Percentiles rank a stretch among this genome's conserved stretches.
phyloP scores from a whole-genome alignment of 2,329 filamentous ascomycete species.

The Raffaelea ambrosiae region DNA sequence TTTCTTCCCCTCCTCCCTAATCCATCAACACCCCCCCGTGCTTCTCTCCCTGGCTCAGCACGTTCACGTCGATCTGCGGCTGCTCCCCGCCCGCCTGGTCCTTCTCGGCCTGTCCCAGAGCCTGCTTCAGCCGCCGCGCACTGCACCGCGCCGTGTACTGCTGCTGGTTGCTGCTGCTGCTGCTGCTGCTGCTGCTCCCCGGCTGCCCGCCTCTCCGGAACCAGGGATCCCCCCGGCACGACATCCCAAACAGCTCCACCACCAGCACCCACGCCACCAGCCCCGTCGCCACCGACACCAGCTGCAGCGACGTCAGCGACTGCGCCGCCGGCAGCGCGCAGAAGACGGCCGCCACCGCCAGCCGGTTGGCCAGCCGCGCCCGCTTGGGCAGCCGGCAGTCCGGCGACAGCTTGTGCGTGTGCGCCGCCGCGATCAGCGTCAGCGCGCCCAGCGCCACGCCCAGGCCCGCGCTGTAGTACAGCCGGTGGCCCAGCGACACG shows the following conservation, averaged over 20 bases:
- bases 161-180: constrained; percentile 24
- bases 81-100: not conserved
- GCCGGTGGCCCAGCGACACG: constrained; percentile 45
- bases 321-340: constrained; percentile 45
- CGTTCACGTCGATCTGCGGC: constrained; percentile 17
- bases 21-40: constrained; percentile 16
- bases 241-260: constrained; percentile 41
- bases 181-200: constrained; percentile 7
- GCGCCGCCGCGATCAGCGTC: constrained; percentile 43
- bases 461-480: constrained; percentile 57
- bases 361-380: constrained; percentile 41
- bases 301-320: constrained; percentile 32
- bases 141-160: constrained; percentile 34
- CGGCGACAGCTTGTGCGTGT: constrained; percentile 45
- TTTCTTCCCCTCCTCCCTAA: not conserved
- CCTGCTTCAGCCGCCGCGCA: constrained; percentile 25
- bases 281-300: constrained; percentile 35
- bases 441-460: constrained; percentile 46
- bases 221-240: constrained; percentile 25
- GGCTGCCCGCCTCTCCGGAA: no score
- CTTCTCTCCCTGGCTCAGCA: constrained; percentile 19
- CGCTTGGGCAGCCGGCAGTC: constrained; percentile 40
- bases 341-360: constrained; percentile 39
- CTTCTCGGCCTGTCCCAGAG: constrained; percentile 13
- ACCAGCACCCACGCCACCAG: constrained; percentile 36